phyloP scores from a whole-genome alignment of 116 monocot genomes.

The Zostera marina region DNA sequence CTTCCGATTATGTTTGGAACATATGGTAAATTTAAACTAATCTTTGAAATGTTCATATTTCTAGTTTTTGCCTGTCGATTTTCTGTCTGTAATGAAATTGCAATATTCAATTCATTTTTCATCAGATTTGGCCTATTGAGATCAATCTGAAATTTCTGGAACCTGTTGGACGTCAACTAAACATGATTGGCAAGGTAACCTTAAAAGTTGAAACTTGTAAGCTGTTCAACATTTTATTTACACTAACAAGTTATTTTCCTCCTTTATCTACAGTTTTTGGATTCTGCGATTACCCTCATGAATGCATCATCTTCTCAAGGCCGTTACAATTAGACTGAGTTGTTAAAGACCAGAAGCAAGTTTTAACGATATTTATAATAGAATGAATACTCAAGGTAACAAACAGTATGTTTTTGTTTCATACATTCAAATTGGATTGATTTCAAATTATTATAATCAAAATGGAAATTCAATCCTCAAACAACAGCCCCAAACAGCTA shows the following conservation, averaged over 20 bases:
- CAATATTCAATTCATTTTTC: no score
- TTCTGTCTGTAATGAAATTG: no score
- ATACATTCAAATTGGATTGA: no score
- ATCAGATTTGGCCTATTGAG: slow-evolving; percentile 71
- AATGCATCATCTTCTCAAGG: slow-evolving; percentile 67
- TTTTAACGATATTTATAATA: no score
- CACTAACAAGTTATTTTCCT: background rate
- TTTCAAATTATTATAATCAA: background rate
- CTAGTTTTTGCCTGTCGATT: no score
- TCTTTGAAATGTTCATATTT: no score
- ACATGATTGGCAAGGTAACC: slow-evolving; percentile 50
- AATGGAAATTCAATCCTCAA: background rate
- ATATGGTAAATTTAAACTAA: no score
- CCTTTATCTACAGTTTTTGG: slow-evolving; percentile 48
- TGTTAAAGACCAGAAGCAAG: no score
- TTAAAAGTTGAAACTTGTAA: background rate
- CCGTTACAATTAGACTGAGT: no score
- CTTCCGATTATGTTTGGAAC: no score
- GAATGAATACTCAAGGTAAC: no score
- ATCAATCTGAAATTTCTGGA: slow-evolving; percentile 60
- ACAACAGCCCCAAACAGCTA: slow-evolving; percentile 3
- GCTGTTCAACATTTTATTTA: background rate
- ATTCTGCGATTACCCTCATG: slow-evolving; percentile 67
- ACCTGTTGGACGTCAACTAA: slow-evolving; percentile 63
- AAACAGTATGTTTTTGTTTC: no score